Conservation (phyloP, 176 grass and related monocot species). For the Musa acuminata region DNA sequence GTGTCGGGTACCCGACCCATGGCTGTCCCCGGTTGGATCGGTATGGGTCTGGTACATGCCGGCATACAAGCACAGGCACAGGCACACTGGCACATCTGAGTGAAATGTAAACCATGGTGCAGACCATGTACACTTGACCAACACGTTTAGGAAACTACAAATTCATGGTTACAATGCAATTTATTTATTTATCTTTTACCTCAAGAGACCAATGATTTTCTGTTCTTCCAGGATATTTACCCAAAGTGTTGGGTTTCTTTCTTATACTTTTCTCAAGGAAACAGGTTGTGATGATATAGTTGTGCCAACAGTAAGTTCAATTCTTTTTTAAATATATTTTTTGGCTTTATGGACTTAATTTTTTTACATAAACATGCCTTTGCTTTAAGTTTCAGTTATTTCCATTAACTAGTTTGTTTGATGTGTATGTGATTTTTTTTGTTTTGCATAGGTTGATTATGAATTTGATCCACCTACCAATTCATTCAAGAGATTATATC, state of each 20-base stretch:
- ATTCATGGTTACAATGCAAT: too few species aligned
- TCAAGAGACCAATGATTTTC: not conserved
- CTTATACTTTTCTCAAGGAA: conserved; percentile 91
- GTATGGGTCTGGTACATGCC: too few species aligned
- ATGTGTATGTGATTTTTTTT: not conserved
- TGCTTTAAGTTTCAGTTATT: conserved; percentile 20
- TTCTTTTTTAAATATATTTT: not conserved
- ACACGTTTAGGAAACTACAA: too few species aligned
- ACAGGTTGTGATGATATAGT: conserved; percentile 85
- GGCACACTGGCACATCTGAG: too few species aligned
- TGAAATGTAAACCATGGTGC: too few species aligned
- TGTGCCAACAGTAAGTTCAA: conserved; percentile 75
- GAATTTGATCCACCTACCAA: conserved; percentile 37
- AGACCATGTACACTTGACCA: too few species aligned
- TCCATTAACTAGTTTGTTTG: not conserved
- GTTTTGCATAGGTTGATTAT: conserved; percentile 73
- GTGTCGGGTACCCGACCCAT: too few species aligned
- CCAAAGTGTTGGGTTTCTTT: conserved; percentile 84
- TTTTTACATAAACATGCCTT: conserved; percentile 15
- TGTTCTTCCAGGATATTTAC: conserved; percentile 56
- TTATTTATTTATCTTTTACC: too few species aligned
- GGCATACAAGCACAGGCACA: too few species aligned
- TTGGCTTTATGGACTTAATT: not conserved
- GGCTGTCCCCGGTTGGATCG: too few species aligned
- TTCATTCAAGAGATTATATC: conserved; percentile 59